Base-by-base conservation (phyloP, 768 basidiomycete genomes). In the Amanita thiersii region DNA sequence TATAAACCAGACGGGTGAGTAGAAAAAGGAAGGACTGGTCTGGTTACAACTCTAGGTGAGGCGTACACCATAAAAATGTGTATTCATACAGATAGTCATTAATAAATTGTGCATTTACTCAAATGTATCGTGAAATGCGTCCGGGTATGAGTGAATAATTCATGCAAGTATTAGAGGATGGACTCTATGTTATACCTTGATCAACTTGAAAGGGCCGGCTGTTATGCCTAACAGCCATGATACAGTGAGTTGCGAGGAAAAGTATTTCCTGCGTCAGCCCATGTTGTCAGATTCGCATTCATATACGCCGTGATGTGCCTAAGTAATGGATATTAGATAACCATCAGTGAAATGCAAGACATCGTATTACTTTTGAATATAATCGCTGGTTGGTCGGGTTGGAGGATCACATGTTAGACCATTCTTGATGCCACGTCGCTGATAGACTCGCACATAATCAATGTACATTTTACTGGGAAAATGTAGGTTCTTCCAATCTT, bases 371-470 rank as follows among this genome's bases (percentile, higher is more conserved):
- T 60, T 65, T 28, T 72, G 63, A 49, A 89, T 89, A 55, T 98
- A 99, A 43, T 79, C 63, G 12, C 77, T 57, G 2, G 94, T 99
- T 0, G 94, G 94, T 44, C 74, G 67, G 35, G 66, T 70, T 2
- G 77, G 63, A 6, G 94, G 94, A 57, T 88, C 71, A 58, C 94
- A 99, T 1, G 83, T 81, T 25, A 89, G 52, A 7, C 75, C 81
- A 41, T 81, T 68, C 49, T 75, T 62, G n/a, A 75, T 56, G 6
- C 82, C 90, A 15, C 76, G 56, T 25, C 82, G 76, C 63, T 96
- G 92, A 51, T 90, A 89, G 39, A 93, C 72, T 26, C 90, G 79
- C 17, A 99, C 74, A 51, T 96, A 97, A 59, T 97, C 94, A 48
- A 98, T 63, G 46, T 74, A 76, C 86, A 94, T 86, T 45, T 72